Percentiles rank a stretch among this genome's conserved stretches.
These are phyloP conservation scores for Phlegmacium glaucopus DNA, from an alignment of 768 basidiomycete genomes.

Conservation along the genomic window DNA sequence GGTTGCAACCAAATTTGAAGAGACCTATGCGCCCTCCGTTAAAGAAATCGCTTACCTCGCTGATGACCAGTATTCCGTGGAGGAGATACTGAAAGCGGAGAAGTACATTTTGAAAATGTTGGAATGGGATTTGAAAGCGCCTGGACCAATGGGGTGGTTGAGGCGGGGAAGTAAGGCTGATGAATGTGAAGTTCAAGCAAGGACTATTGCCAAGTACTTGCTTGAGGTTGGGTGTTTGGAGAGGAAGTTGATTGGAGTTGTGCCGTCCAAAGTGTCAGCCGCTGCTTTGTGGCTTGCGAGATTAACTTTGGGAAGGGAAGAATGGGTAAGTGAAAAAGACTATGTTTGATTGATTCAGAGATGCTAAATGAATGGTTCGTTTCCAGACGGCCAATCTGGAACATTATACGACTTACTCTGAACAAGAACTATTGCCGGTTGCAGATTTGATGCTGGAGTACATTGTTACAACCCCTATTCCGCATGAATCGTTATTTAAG, in stretches of 20 bases:
- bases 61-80: constrained; percentile 70
- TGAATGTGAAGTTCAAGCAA: constrained; percentile 78
- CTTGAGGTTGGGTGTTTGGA: constrained; percentile 85
- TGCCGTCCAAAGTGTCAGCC: constrained; percentile 80
- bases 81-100: constrained; percentile 87
- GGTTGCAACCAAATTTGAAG: constrained; percentile 89
- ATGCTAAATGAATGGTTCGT: neutral
- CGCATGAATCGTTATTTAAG: constrained; percentile 77
- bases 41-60: constrained; percentile 76
- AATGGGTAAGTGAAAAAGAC: constrained; percentile 62
- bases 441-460: constrained; percentile 90
- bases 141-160: constrained; percentile 88
- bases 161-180: constrained; percentile 92
- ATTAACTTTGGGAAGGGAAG: constrained; percentile 69
- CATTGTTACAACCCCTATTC: constrained; percentile 60
- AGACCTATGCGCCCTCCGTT: constrained; percentile 85
- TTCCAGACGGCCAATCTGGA: constrained; percentile 76
- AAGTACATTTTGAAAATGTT: constrained; percentile 83
- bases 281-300: constrained; percentile 86
- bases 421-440: constrained; percentile 72
- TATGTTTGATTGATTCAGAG: neutral
- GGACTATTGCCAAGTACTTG: constrained; percentile 89
- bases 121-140: constrained; percentile 82
- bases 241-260: constrained; percentile 66
- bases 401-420: constrained; percentile 85